Evolutionary conservation across 1,284 basidiomycete species (phyloP), one percentile per base, ranked within the genome.

Genomic region (Agaricales sp.): DNA sequence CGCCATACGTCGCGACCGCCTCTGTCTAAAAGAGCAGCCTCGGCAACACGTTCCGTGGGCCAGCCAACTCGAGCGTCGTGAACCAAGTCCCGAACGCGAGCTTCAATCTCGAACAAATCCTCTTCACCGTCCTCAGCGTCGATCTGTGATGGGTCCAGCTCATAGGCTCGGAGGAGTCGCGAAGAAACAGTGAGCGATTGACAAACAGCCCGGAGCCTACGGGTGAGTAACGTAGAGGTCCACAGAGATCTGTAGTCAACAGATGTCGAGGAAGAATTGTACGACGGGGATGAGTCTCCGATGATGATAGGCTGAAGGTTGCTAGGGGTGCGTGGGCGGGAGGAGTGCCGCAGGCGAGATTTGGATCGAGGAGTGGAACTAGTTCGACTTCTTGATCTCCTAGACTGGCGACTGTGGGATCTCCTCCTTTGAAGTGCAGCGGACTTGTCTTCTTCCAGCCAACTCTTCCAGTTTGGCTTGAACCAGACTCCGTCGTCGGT

Each of bases 61-160:
- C 82, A 87, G 6, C 81, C 80, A 35, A 87, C 71, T 23, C 81
- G 75, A 3, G 82, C 71, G 54, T 87, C 84, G 56, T 81, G 79
- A 50, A 87, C 75, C 20, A 87, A 69, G 43, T 87, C 84, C 22
- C 83, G 65, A 0, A 87, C 67, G 41, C 72, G 75, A 4, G 82
- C 80, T 4, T 71, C 67, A 39, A 87, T 75, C 57, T 87, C 83
- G 4, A 35, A 35, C n/a, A 35, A 11, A 8, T 35, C 30, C 30
- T 35, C 30, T n/a, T 35, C 30, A 11, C n/a, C 30, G 30, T 35
- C 30, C n/a, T 77, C 74, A 24, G 77, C 74, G 0, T 68, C 62
- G 1, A 76, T 79, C 54, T 78, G 67, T 0, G 74, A 56, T 20
- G 68, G 66, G 51, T 35, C 30, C 30, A 87, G 82, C 54, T 87